Conservation (phyloP, 2,329 filamentous ascomycete genomes). For the Diatrype stigma region DNA sequence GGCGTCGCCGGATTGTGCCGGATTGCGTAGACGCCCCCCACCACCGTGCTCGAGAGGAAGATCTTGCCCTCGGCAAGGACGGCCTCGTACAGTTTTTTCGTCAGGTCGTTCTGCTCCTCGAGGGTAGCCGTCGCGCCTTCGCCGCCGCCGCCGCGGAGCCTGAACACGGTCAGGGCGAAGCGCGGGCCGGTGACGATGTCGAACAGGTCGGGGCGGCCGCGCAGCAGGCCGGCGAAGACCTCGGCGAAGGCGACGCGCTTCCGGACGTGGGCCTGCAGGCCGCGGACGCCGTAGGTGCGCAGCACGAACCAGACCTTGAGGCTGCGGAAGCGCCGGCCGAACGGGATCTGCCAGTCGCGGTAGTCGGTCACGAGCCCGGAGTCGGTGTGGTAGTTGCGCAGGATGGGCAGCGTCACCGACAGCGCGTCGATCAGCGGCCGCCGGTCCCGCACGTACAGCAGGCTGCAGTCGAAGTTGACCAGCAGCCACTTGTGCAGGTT, state of each 20-base stretch:
- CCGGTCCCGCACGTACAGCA: conserved; percentile 73
- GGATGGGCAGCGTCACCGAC: conserved; percentile 74
- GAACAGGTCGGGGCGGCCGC: conserved; percentile 64
- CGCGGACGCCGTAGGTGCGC: conserved; percentile 73
- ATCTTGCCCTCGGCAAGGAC: conserved; percentile 73
- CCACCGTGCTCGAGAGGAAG: conserved; percentile 74
- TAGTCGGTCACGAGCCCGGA: conserved; percentile 87
- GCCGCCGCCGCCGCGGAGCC: conserved; percentile 41
- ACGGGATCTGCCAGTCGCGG: conserved; percentile 93
- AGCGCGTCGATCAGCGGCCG: conserved; percentile 75
- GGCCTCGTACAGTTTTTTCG: conserved; percentile 69
- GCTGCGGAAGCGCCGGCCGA: conserved; percentile 81
- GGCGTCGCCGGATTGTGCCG: conserved; percentile 72
- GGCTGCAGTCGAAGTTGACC: conserved; percentile 84
- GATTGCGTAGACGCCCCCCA: conserved; percentile 73
- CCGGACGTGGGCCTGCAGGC: conserved; percentile 69
- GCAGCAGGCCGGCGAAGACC: conserved; percentile 60
- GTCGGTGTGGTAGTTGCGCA: conserved; percentile 76
- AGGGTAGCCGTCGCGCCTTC: conserved; percentile 19
- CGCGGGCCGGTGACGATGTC: conserved; percentile 67
- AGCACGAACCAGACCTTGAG: conserved; percentile 96
- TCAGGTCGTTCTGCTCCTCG: conserved; percentile 61
- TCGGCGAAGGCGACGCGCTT: conserved; percentile 67
- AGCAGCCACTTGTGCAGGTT: conserved; percentile 99
- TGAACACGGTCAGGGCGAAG: conserved; percentile 77